Conservation (phyloP, 768 basidiomycete species). For the Melanogaster broomeanus region DNA sequence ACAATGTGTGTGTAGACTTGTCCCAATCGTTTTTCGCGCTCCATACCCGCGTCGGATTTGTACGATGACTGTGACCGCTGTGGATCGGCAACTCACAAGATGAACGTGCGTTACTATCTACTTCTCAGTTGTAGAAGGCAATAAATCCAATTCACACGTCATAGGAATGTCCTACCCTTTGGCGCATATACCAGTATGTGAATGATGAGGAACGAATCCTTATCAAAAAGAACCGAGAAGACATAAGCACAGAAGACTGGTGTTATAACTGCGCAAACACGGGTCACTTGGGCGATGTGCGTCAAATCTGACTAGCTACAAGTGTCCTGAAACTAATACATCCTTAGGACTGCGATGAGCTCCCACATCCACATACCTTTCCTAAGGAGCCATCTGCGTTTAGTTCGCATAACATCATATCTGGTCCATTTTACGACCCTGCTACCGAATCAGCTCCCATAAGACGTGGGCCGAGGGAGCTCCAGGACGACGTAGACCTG, state of each 20-base stretch:
- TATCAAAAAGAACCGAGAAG: slow-evolving; percentile 48
- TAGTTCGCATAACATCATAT: slow-evolving; percentile 56
- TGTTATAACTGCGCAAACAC: slow-evolving; percentile 77
- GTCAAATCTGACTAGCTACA: slow-evolving; percentile 24
- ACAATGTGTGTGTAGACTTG: slow-evolving; percentile 50
- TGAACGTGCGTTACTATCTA: slow-evolving; percentile 48
- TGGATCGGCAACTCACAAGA: slow-evolving; percentile 61
- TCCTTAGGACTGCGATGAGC: slow-evolving; percentile 61
- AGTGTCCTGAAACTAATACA: neutral
- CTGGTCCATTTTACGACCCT: slow-evolving; percentile 67
- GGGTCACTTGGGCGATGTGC: slow-evolving; percentile 81
- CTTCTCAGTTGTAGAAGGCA: neutral
- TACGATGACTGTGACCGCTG: slow-evolving; percentile 68
- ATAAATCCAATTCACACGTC: neutral
- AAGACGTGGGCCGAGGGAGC: slow-evolving; percentile 42
- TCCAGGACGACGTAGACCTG: slow-evolving; percentile 23
- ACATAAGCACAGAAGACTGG: slow-evolving; percentile 70
- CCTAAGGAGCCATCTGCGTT: slow-evolving; percentile 68
- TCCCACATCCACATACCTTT: slow-evolving; percentile 39
- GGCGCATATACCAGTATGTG: slow-evolving; percentile 79
- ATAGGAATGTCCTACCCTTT: slow-evolving; percentile 82
- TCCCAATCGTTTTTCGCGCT: slow-evolving; percentile 54
- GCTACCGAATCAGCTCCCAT: slow-evolving; percentile 32
- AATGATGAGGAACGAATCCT: slow-evolving; percentile 49
- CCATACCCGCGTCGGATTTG: slow-evolving; percentile 15